These are phyloP conservation scores for Elymus sibiricus DNA, from an alignment of 176 grass and related monocot genomes.

Conservation along the genomic window DNA sequence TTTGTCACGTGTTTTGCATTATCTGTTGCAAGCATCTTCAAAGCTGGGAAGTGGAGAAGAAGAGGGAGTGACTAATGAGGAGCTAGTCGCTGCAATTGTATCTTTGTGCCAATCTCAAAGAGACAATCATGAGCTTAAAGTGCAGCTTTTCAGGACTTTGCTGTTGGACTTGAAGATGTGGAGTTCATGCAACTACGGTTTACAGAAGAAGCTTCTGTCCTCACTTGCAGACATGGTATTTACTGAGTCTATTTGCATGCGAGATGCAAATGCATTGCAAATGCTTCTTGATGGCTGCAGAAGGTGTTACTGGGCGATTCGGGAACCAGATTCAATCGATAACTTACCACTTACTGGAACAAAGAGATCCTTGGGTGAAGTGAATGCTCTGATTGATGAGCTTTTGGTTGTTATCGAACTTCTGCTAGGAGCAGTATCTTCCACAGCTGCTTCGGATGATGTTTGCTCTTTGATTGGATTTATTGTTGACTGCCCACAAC, in stretches of 20 bases:
- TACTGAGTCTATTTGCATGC: conserved; percentile 83
- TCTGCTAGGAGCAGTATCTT: conserved; percentile 72
- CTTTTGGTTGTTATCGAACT: conserved; percentile 97
- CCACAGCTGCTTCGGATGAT: conserved; percentile 66
- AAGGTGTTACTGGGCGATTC: conserved; percentile 89
- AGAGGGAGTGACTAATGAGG: conserved; percentile 61
- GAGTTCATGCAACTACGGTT: conserved; percentile 89
- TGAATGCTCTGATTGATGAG: conserved; percentile 95
- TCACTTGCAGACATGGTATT: conserved; percentile 99
- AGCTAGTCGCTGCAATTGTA: conserved; percentile 81
- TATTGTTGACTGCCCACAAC: conserved; percentile 91
- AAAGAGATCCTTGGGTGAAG: conserved; percentile 69
- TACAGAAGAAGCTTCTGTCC: conserved; percentile 99
- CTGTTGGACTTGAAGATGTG: conserved; percentile 93
- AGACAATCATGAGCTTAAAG: conserved; percentile 78
- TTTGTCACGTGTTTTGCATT: conserved; percentile 75
- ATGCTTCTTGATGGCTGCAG: conserved; percentile 99
- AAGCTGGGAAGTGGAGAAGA: conserved; percentile 50
- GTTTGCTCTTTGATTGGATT: conserved; percentile 89
- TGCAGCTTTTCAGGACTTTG: conserved; percentile 88
- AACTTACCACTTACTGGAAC: conserved; percentile 46
- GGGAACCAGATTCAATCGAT: conserved; percentile 81
- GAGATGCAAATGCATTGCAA: conserved; percentile 88
- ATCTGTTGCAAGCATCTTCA: conserved; percentile 70
- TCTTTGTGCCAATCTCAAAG: conserved; percentile 92